Conservation (phyloP, 768 basidiomycete species). For the Mycena sanguinolenta region DNA sequence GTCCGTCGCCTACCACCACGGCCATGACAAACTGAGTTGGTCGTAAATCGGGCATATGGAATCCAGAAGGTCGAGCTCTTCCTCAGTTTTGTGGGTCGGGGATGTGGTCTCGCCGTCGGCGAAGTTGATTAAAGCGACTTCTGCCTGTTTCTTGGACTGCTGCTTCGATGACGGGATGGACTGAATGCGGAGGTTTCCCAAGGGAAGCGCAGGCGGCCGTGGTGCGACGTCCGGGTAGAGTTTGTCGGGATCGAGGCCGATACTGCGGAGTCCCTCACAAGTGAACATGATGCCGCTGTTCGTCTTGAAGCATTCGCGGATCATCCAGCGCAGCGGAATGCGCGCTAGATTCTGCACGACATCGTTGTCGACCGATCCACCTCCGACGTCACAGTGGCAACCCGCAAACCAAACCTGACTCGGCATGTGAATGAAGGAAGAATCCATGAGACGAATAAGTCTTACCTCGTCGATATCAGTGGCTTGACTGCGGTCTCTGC, state of each 20-base stretch:
- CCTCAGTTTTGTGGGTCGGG: slow-evolving; percentile 48
- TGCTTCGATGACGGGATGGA: slow-evolving; percentile 43
- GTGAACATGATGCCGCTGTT: slow-evolving; percentile 61
- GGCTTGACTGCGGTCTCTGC: slow-evolving; percentile 32
- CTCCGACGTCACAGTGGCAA: slow-evolving; percentile 53
- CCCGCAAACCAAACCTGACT: slow-evolving; percentile 40
- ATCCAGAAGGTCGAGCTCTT: slow-evolving; percentile 65
- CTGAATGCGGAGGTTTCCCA: slow-evolving; percentile 35
- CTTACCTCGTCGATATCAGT: slow-evolving; percentile 59
- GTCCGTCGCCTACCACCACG: slow-evolving; percentile 59
- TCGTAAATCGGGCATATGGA: slow-evolving; percentile 62
- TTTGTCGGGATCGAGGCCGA: slow-evolving; percentile 51
- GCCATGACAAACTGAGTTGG: slow-evolving; percentile 54
- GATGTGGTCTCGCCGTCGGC: slow-evolving; percentile 19
- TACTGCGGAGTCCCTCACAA: slow-evolving; percentile 45
- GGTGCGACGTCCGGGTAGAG: slow-evolving; percentile 53
- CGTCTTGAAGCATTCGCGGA: slow-evolving; percentile 60
- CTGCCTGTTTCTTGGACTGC: slow-evolving; percentile 13
- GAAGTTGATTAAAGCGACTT: slow-evolving; percentile 14
- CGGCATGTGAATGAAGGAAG: not conserved
- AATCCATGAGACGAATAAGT: slow-evolving; percentile 50
- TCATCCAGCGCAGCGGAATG: slow-evolving; percentile 71
- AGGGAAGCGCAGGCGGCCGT: slow-evolving; percentile 57
- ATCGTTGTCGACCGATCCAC: slow-evolving; percentile 45
- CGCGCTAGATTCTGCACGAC: slow-evolving; percentile 60